These are phyloP conservation scores for Stevia rebaudiana DNA, from an alignment of 140 eudicot genomes.

Conservation along the genomic window DNA sequence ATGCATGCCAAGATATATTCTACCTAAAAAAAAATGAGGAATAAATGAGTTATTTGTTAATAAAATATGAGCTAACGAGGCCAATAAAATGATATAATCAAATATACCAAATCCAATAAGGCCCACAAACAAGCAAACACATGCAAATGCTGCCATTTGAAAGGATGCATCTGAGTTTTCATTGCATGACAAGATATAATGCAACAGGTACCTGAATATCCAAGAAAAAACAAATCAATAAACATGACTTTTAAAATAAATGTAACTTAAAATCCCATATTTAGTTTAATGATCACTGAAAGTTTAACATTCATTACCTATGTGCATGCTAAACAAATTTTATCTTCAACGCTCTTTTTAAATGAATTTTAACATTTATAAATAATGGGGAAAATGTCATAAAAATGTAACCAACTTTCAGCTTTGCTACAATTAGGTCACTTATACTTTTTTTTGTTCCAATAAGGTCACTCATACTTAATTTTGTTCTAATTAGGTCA, in stretches of 20 bases:
- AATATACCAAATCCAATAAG: conserved; percentile 68
- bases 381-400: too few relatives aligned
- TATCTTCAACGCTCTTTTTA: background rate
- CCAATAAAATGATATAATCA: background rate
- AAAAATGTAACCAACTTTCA: too few relatives aligned
- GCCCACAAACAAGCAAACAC: conserved; percentile 56
- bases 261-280: background rate
- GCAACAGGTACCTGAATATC: conserved; percentile 62
- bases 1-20: conserved; percentile 98
- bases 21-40: conserved; percentile 33
- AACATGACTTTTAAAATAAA: background rate
- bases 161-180: conserved; percentile 27
- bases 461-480: too few relatives aligned
- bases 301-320: background rate
- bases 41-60: conserved; percentile 6
- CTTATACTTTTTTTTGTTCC: too few relatives aligned
- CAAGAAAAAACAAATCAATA: conserved; percentile 14
- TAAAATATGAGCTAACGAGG: background rate
- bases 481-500: too few relatives aligned
- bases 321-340: background rate
- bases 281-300: background rate
- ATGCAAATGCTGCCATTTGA: conserved; percentile 39
- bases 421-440: too few relatives aligned
- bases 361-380: background rate
- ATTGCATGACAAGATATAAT: conserved; percentile 47